A percentile compares a stretch with the other conserved stretches of the same genome.
These are phyloP conservation scores for Maudiozyma barnettii DNA, from an alignment of 805 yeast genomes.

Conservation along the genomic window DNA sequence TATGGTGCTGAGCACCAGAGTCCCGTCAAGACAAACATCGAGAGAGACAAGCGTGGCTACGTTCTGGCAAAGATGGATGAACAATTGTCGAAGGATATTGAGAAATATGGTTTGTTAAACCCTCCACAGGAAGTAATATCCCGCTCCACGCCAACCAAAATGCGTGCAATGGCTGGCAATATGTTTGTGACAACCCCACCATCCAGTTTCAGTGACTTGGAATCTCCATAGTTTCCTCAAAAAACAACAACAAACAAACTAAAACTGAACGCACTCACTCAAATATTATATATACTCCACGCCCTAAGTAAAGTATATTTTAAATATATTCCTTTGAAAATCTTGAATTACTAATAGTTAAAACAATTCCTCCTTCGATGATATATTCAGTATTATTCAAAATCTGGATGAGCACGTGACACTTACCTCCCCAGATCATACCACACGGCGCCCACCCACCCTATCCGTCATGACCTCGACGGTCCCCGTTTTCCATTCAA, in stretches of 20 bases:
- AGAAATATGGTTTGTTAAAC: conserved; percentile 13
- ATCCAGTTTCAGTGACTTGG: conserved; percentile 21
- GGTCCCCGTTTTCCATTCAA: neutral
- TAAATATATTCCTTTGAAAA: no score
- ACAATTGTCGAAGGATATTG: conserved; percentile 15
- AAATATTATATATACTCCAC: no score
- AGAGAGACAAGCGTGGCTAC: conserved; percentile 13
- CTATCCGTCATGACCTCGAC: neutral
- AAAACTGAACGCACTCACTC: neutral
- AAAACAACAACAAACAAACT: neutral
- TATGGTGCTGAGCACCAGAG: conserved; percentile 7
- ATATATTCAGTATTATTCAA: no score
- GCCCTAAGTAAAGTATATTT: no score
- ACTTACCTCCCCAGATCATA: neutral
- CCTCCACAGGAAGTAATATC: conserved; percentile 7
- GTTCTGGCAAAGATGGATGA: conserved; percentile 18
- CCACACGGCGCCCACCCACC: neutral
- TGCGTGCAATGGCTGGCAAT: neutral
- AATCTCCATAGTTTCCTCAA: neutral
- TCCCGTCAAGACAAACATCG: conserved; percentile 20
- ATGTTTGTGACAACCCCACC: conserved; percentile 7
- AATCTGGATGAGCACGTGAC: no score
- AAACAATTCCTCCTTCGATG: no score
- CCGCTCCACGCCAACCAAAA: neutral
- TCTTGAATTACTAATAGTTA: no score